Evolutionary conservation across 2,329 filamentous ascomycete genomes (phyloP).

Genomic region (Paecilomyces dactylethromorphus): DNA sequence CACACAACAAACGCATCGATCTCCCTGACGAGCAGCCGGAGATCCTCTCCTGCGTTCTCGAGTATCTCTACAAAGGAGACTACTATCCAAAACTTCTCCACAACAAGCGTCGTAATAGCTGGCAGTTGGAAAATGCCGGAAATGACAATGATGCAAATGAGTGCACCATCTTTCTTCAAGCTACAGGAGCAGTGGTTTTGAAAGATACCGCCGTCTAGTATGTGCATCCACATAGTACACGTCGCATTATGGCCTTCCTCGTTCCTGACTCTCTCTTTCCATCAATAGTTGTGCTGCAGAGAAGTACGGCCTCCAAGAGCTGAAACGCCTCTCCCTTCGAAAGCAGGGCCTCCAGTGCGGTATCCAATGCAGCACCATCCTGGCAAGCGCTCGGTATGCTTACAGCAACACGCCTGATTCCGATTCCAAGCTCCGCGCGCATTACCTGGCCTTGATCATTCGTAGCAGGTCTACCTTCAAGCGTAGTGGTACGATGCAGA

Average conservation of each 20-base stretch:
- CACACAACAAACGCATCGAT: constrained; percentile 62
- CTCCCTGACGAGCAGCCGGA: constrained; percentile 83
- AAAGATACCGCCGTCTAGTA: constrained; percentile 86
- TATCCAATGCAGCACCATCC: constrained; percentile 76
- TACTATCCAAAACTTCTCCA: constrained; percentile 79
- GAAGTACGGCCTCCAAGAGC: constrained; percentile 73
- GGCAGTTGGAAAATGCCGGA: constrained; percentile 66
- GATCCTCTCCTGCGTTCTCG: constrained; percentile 82
- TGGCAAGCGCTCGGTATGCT: constrained; percentile 80
- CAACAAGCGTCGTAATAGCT: constrained; percentile 73
- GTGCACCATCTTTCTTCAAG: constrained; percentile 63
- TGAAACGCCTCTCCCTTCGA: constrained; percentile 75
- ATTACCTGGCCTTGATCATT: constrained; percentile 90
- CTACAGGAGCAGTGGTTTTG: constrained; percentile 61
- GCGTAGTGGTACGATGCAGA: constrained; percentile 89
- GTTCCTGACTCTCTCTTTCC: neutral
- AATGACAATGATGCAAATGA: constrained; percentile 40
- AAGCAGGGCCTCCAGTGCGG: constrained; percentile 86
- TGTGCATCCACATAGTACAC: constrained; percentile 13
- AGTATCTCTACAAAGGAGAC: constrained; percentile 91
- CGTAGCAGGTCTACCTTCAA: constrained; percentile 83
- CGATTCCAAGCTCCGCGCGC: constrained; percentile 83
- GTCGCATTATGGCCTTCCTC: neutral
- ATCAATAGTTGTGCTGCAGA: constrained; percentile 64
- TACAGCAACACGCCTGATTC: constrained; percentile 83